Evolutionary conservation across 331 rosid species (phyloP), one percentile per base, ranked within the genome.

Genomic region (Cydonia oblonga): DNA sequence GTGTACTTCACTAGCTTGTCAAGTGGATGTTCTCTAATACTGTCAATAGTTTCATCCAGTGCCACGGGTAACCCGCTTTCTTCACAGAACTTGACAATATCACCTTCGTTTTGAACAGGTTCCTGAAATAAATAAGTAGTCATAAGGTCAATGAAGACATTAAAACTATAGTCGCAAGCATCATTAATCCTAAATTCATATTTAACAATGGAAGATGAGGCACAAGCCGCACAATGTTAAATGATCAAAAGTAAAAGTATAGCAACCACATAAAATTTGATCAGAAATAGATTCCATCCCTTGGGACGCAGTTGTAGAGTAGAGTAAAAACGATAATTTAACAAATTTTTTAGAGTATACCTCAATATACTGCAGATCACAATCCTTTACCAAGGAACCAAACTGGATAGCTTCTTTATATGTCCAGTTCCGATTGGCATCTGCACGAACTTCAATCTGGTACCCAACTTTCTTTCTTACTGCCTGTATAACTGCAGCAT

Each of bases 351-450:
- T 6, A 24, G 59, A 67, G 60, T 66, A 77, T 85, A 88, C 98
- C 96, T 93, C 98, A 35, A 93, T 84, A 81, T 86, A 93, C 81
- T 91, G 90, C 78, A 93, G 87, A 84, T 84, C 70, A 77, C 89
- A 91, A 75, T 88, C 96, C 88, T 86, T 84, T 76, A 88, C 89
- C 33, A 85, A 74, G 80, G 90, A 89, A 71, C 90, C 85, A 83
- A 93, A 93, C 71, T 81, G 80, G 56, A 91, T 83, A 70, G 97
- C 98, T 84, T 93, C 96, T 78, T 89, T 81, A 76, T 80, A 91
- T 64, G 91, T 91, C 98, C 98, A 93, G 54, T 75, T 86, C 69
- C 87, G 86, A 80, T 93, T 93, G 77, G 96, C 98, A 81, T 93
- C 98, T 26, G 78, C 98, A 4, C 98, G 96, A 78, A 93, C 82